Evolutionary conservation across 768 basidiomycete species (phyloP).

Genomic region (Podaxis sp.): DNA sequence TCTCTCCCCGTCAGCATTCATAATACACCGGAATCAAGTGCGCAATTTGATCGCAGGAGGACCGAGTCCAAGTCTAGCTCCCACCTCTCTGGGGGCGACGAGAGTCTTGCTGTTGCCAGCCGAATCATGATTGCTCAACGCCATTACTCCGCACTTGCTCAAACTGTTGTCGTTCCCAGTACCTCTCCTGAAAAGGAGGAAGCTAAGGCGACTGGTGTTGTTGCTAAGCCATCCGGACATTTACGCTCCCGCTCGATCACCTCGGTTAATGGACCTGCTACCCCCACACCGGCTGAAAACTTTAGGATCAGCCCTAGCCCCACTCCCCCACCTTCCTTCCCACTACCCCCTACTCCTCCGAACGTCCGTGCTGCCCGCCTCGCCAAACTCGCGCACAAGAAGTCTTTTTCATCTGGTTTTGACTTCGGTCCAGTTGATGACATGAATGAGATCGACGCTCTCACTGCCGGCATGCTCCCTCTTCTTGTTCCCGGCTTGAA

Average conservation of each 20-base stretch:
- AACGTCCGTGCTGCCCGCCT: slow-evolving; percentile 56
- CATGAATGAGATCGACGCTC: slow-evolving; percentile 66
- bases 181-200: slow-evolving; percentile 39
- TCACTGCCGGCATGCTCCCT: slow-evolving; percentile 68
- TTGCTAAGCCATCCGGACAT: slow-evolving; percentile 37
- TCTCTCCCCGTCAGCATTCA: slow-evolving; percentile 41
- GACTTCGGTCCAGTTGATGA: slow-evolving; percentile 57
- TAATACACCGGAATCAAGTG: slow-evolving; percentile 53
- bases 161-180: slow-evolving; percentile 54
- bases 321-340: slow-evolving; percentile 59
- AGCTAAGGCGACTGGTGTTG: slow-evolving; percentile 33
- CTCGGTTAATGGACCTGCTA: slow-evolving; percentile 42
- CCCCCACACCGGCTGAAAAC: slow-evolving; percentile 33
- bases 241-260: slow-evolving; percentile 62
- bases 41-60: slow-evolving; percentile 52
- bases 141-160: slow-evolving; percentile 70
- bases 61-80: slow-evolving; percentile 57
- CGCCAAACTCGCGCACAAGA: slow-evolving; percentile 56
- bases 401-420: slow-evolving; percentile 63
- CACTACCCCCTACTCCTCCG: slow-evolving; percentile 75
- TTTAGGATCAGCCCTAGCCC: slow-evolving; percentile 36
- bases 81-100: slow-evolving; percentile 49
- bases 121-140: slow-evolving; percentile 71
- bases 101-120: slow-evolving; percentile 48
- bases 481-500: slow-evolving; percentile 65